Evolutionary conservation across 768 basidiomycete species (phyloP).

Genomic region (Suillus brevipes): DNA sequence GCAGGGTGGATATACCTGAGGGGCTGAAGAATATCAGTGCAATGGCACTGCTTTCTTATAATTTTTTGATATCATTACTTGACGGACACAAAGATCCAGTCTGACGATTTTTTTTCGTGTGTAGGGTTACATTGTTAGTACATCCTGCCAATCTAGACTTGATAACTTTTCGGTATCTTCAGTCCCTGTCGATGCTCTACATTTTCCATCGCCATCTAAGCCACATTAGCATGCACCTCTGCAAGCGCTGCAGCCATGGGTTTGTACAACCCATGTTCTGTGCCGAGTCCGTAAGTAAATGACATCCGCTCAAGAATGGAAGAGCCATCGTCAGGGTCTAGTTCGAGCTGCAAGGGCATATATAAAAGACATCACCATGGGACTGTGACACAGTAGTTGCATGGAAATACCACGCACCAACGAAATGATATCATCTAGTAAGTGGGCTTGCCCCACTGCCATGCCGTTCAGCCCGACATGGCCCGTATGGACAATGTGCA

Average conservation of each 20-base stretch:
- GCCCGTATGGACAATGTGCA: slow-evolving; percentile 84
- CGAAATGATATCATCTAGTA: slow-evolving; percentile 90
- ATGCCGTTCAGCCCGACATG: slow-evolving; percentile 61
- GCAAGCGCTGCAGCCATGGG: slow-evolving; percentile 42
- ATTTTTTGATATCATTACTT: neutral
- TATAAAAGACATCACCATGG: neutral
- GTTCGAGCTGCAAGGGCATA: neutral
- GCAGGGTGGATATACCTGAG: neutral
- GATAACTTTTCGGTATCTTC: neutral
- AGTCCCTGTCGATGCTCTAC: neutral
- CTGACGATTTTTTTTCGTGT: neutral
- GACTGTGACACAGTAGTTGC: no score
- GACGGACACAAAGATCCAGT: neutral
- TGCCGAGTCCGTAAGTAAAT: slow-evolving; percentile 80
- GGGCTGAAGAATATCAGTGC: neutral
- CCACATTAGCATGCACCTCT: slow-evolving; percentile 8
- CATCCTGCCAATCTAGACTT: neutral
- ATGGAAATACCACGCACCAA: slow-evolving; percentile 48
- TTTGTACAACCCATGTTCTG: slow-evolving; percentile 70
- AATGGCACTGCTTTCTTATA: neutral
- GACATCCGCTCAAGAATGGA: slow-evolving; percentile 69
- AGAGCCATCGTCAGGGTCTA: slow-evolving; percentile 36
- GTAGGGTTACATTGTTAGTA: neutral
- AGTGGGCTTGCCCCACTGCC: slow-evolving; percentile 87
- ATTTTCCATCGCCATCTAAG: neutral